A percentile compares a stretch with the other conserved stretches of the same genome.
These are phyloP conservation scores for Oxyria digyna DNA, from an alignment of 148 eudicot genomes.

Conservation along the genomic window DNA sequence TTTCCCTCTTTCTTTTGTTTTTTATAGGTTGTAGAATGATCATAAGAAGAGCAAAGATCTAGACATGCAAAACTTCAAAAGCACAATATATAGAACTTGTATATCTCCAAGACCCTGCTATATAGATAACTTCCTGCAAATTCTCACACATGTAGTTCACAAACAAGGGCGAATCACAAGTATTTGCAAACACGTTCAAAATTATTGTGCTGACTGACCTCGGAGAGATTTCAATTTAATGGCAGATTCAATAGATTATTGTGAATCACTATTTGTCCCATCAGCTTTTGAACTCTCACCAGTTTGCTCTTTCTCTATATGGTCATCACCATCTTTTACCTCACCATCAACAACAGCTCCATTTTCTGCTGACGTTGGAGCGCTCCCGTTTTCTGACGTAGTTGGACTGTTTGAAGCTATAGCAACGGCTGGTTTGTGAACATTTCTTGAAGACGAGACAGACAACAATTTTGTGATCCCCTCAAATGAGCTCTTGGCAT, in stretches of 20 bases:
- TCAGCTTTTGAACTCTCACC: not conserved
- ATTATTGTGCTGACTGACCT: not conserved
- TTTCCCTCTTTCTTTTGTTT: not conserved
- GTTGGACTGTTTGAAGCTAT: conserved; percentile 23
- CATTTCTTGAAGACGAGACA: conserved; percentile 43
- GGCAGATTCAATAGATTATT: not conserved
- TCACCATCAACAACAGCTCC: conserved; percentile 28
- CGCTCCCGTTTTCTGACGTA: conserved; percentile 40
- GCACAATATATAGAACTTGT: not conserved
- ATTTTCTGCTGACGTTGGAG: conserved; percentile 30
- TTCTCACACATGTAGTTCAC: not conserved
- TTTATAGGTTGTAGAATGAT: not conserved
- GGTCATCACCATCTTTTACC: conserved; percentile 14
- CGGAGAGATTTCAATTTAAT: not conserved
- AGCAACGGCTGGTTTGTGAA: conserved; percentile 37
- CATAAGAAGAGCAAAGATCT: not conserved
- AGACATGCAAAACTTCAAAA: not conserved
- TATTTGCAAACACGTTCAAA: not conserved
- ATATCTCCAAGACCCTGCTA: not conserved
- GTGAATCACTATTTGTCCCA: conserved; percentile 5
- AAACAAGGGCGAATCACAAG: not conserved
- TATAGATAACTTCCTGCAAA: not conserved
- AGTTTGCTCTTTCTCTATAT: conserved; percentile 20
- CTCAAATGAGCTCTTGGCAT: conserved; percentile 61
- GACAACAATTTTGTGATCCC: conserved; percentile 63